Evolutionary conservation across 23 red algal species (phyloP).

Genomic region (Gracilaria domingensis): DNA sequence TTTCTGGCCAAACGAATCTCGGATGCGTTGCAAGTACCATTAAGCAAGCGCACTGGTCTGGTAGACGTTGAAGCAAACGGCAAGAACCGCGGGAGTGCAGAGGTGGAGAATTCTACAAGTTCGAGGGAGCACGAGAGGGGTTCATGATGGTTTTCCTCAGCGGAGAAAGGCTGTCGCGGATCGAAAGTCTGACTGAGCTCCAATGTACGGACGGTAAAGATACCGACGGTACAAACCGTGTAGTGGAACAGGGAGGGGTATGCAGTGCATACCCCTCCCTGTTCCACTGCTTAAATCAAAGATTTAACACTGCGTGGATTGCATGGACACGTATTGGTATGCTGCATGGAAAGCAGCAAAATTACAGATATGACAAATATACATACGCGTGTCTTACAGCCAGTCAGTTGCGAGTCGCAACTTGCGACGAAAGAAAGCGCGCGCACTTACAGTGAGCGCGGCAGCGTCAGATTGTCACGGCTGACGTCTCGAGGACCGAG

Average conservation of each 20-base stretch:
- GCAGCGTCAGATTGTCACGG: not conserved
- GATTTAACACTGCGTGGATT: too few species aligned
- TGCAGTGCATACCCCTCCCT: too few species aligned
- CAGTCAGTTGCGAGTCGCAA: not conserved
- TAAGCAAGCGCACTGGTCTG: conserved; percentile 12
- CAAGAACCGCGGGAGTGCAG: not conserved
- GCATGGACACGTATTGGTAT: too few species aligned
- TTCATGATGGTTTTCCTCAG: not conserved
- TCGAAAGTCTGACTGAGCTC: too few species aligned
- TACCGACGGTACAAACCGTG: too few species aligned
- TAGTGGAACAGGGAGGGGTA: too few species aligned
- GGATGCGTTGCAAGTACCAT: not conserved
- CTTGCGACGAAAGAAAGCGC: not conserved
- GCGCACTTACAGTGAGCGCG: not conserved
- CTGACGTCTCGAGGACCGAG: too few species aligned
- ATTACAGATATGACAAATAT: not conserved
- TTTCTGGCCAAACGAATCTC: conserved; percentile 53
- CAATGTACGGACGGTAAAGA: too few species aligned
- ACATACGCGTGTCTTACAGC: too few species aligned
- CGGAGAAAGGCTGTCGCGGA: too few species aligned
- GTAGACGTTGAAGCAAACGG: not conserved
- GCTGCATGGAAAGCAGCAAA: not conserved
- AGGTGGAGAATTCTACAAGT: not conserved
- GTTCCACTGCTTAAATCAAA: too few species aligned
- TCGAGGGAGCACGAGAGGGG: too few species aligned